Conservation (phyloP, 805 yeast species). For the Metschnikowia reukaufii region DNA sequence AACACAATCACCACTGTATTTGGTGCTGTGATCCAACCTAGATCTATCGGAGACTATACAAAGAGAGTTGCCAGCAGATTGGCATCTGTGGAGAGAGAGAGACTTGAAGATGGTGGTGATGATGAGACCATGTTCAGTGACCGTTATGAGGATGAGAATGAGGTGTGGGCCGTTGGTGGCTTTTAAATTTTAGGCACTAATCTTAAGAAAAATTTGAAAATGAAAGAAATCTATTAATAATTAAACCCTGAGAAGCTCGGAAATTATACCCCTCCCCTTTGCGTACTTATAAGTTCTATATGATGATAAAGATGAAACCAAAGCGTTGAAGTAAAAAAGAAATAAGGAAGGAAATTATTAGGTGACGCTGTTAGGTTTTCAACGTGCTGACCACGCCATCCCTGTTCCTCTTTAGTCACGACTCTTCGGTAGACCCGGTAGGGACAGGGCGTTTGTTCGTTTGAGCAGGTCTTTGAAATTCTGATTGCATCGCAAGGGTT, state of each 20-base stretch:
- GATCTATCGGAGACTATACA: constrained; percentile 86
- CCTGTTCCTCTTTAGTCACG: too few relatives aligned
- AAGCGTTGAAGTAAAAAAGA: neutral
- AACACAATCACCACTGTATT: constrained; percentile 42
- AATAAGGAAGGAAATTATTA: too few relatives aligned
- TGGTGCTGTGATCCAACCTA: constrained; percentile 51
- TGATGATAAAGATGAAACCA: neutral
- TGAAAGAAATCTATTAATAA: neutral
- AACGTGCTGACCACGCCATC: too few relatives aligned
- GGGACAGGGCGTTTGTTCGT: constrained; percentile 6
- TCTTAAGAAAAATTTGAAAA: neutral
- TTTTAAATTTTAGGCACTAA: neutral
- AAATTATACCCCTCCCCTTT: neutral
- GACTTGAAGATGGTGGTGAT: constrained; percentile 88
- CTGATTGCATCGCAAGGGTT: constrained; percentile 27
- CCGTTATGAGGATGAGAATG: constrained; percentile 79
- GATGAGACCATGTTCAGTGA: constrained; percentile 82
- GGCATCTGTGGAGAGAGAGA: constrained; percentile 83
- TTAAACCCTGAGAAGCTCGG: neutral
- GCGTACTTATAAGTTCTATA: neutral
- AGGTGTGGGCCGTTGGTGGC: constrained; percentile 86
- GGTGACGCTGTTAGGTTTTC: too few relatives aligned
- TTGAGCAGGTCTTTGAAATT: constrained; percentile 4
- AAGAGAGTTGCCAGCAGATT: constrained; percentile 86
- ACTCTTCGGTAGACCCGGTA: constrained; percentile 5